Conservation (phyloP, 495 filamentous ascomycete genomes). For the Apiosordaria backusii region DNA sequence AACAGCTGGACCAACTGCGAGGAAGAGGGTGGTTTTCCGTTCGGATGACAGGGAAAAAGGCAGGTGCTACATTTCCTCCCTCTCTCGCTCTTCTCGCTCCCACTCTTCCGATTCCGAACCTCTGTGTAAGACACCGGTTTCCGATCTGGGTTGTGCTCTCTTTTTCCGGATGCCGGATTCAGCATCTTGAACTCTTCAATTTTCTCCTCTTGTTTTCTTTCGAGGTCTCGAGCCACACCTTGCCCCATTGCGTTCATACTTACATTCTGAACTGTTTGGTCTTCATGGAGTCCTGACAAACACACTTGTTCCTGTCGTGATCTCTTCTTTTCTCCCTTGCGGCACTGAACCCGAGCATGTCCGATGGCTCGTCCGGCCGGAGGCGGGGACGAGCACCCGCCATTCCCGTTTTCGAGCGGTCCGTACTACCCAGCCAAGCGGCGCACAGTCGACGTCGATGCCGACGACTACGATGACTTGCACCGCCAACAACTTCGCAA, state of each 20-base stretch:
- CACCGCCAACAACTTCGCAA: slow-evolving; percentile 4
- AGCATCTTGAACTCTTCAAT: not conserved
- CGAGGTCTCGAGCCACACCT: not conserved
- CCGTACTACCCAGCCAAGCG: slow-evolving; percentile 28
- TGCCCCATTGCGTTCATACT: not conserved
- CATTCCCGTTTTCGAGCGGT: slow-evolving; percentile 18
- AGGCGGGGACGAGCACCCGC: slow-evolving; percentile 34
- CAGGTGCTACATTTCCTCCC: not conserved
- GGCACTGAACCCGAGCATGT: slow-evolving; percentile 27
- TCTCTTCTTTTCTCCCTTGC: not conserved
- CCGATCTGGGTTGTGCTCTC: not conserved
- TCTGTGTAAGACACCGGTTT: slow-evolving; percentile 3
- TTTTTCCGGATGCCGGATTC: not conserved
- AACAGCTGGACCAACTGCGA: slow-evolving; percentile 2
- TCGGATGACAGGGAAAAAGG: not conserved
- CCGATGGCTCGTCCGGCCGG: slow-evolving; percentile 32
- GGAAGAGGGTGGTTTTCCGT: not conserved
- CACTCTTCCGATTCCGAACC: slow-evolving; percentile 2
- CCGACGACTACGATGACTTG: slow-evolving; percentile 21
- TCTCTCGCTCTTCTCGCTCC: not conserved
- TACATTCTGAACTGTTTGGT: not conserved
- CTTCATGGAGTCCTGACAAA: not conserved
- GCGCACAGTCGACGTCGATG: slow-evolving; percentile 17
- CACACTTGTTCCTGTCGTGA: not conserved
- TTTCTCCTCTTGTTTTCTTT: not conserved